Evolutionary conservation across 106 monocot species (phyloP).

Genomic region (Hemerocallis citrina): DNA sequence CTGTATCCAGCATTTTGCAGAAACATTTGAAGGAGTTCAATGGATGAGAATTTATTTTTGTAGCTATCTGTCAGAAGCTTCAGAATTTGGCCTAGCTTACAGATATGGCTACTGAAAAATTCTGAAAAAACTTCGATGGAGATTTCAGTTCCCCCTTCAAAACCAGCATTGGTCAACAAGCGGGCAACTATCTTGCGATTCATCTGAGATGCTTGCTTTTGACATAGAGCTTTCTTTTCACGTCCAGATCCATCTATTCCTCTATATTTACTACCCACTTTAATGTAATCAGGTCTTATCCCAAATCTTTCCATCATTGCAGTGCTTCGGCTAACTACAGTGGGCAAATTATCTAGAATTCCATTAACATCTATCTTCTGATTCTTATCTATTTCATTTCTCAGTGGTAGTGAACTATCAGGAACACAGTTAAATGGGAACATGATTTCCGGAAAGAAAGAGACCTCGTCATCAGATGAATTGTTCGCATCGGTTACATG

Average conservation of each 20-base stretch:
- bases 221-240: slow-evolving; percentile 36
- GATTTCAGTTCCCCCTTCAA: slow-evolving; percentile 60
- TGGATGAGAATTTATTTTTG: slow-evolving; percentile 62
- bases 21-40: slow-evolving; percentile 94
- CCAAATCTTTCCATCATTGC: slow-evolving; percentile 99
- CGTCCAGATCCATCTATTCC: slow-evolving; percentile 57
- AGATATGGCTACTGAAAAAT: slow-evolving; percentile 44
- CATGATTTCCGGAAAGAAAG: slow-evolving; percentile 73
- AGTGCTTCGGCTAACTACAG: slow-evolving; percentile 54
- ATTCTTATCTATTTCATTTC: slow-evolving; percentile 23
- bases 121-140: slow-evolving; percentile 68
- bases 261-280: slow-evolving; percentile 72
- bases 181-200: slow-evolving; percentile 49
- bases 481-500: slow-evolving; percentile 20
- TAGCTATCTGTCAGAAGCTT: slow-evolving; percentile 84
- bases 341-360: slow-evolving; percentile 86
- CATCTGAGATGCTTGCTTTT: slow-evolving; percentile 62
- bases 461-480: slow-evolving; percentile 37
- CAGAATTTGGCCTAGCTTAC: slow-evolving; percentile 64
- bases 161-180: slow-evolving; percentile 35
- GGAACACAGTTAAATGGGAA: slow-evolving; percentile 89
- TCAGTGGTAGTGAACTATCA: slow-evolving; percentile 49
- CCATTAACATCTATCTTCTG: slow-evolving; percentile 56
- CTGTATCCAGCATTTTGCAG: slow-evolving; percentile 51
- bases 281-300: slow-evolving; percentile 81